Evolutionary conservation across 306 rosid genomes (phyloP).

Genomic region (Casuarina cunninghamiana): DNA sequence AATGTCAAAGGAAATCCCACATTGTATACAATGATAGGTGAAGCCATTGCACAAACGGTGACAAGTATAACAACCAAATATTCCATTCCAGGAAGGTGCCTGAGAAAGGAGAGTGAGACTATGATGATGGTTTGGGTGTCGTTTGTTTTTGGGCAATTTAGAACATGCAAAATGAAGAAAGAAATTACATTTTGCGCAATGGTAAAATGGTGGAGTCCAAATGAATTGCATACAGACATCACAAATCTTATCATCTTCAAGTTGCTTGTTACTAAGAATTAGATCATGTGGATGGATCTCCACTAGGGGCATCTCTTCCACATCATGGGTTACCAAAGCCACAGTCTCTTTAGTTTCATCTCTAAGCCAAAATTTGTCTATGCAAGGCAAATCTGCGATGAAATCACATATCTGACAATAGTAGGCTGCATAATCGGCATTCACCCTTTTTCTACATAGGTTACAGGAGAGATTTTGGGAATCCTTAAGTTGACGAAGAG

Average conservation of each 20-base stretch:
- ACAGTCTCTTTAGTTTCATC: too few relatives aligned
- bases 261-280: background rate
- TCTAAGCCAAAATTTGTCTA: too few relatives aligned
- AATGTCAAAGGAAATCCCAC: background rate
- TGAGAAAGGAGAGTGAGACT: background rate
- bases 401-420: too few relatives aligned
- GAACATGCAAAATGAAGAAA: background rate
- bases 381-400: too few relatives aligned
- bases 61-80: background rate
- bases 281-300: too few relatives aligned
- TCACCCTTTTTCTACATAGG: too few relatives aligned
- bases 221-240: background rate
- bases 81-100: background rate
- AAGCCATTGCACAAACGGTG: background rate
- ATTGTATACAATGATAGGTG: background rate
- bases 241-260: background rate
- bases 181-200: background rate
- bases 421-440: too few relatives aligned
- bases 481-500: too few relatives aligned
- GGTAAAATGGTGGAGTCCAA: background rate
- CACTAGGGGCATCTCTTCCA: too few relatives aligned
- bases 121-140: background rate
- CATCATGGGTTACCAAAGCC: too few relatives aligned
- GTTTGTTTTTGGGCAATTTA: background rate
- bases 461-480: too few relatives aligned